Evolutionary conservation across 768 basidiomycete species (phyloP), one percentile per base, ranked within the genome.

Genomic region (Thelephora ganbajun): DNA sequence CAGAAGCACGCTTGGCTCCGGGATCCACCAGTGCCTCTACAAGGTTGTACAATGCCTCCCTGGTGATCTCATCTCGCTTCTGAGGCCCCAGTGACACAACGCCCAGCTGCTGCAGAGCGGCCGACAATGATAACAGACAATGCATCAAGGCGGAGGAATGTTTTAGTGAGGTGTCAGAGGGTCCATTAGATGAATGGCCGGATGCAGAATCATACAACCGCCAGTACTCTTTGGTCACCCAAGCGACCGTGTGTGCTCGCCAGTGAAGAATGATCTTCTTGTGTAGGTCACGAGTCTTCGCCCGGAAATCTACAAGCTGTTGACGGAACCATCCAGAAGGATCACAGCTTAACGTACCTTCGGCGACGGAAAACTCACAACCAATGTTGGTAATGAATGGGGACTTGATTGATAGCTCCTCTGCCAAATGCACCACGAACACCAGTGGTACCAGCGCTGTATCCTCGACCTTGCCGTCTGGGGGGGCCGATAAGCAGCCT

Each of bases 61-160:
- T 35, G 18, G 44, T 49, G 46, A 49, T 22, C 30, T 9, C 41
- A 23, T 33, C 33, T 19, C 46, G 41, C 16, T 44, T 49, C 1
- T 43, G 45, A 18, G 60, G 59, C 39, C 69, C 61, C 45, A 66
- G 62, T 37, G 68, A 63, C 44, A 74, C 22, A 41, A 41, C 59
- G 1, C 77, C 78, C 11, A 86, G 60, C n/a, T 72, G 67, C 53
- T 76, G 74, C 45, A 80, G 61, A 2, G 71, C 69, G 12, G 68
- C 66, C 30, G 74, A 74, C 14, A 88, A 61, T 1, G 67, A 59
- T 41, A 79, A 59, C 45, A 88, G 59, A 14, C 76, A 72, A 37
- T 72, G 67, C 48, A 80, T 64, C 45, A 84, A 66, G 37, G 64
- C 59, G 43, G 73, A 59, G 33, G 82, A 82, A 23, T 46, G 39